phyloP scores from a whole-genome alignment of 2,329 filamentous ascomycete genomes.

The Cadophora gregata region DNA sequence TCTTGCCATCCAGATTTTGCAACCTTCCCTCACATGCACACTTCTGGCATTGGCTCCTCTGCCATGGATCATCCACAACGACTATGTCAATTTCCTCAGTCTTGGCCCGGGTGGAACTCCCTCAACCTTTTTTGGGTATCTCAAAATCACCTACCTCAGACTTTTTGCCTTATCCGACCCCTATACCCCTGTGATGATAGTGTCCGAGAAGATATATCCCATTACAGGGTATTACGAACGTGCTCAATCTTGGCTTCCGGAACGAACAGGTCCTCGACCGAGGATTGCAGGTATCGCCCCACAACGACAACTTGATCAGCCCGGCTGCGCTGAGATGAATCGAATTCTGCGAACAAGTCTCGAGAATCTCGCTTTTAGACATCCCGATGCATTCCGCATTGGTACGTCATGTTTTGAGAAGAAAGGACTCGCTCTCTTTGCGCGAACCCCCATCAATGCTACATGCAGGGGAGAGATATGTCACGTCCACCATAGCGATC shows the following conservation, averaged over 20 bases:
- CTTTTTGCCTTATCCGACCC: slow-evolving; percentile 75
- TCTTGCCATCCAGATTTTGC: slow-evolving; percentile 57
- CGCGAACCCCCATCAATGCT: slow-evolving; percentile 66
- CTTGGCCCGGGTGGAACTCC: slow-evolving; percentile 84
- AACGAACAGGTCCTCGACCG: slow-evolving; percentile 68
- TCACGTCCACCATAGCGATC: slow-evolving; percentile 79
- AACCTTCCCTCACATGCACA: slow-evolving; percentile 54
- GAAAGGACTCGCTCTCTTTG: slow-evolving; percentile 78
- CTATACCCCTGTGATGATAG: slow-evolving; percentile 59
- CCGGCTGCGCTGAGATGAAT: slow-evolving; percentile 60
- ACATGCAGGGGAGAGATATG: slow-evolving; percentile 82
- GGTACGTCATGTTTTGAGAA: slow-evolving; percentile 82
- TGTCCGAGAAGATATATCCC: slow-evolving; percentile 58
- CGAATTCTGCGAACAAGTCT: slow-evolving; percentile 60
- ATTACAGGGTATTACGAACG: slow-evolving; percentile 61
- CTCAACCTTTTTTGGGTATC: slow-evolving; percentile 73
- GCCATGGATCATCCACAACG: slow-evolving; percentile 61
- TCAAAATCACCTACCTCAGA: slow-evolving; percentile 74
- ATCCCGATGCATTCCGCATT: slow-evolving; percentile 58
- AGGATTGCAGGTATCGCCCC: slow-evolving; percentile 77
- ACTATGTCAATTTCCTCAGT: slow-evolving; percentile 77
- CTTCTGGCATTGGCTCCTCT: slow-evolving; percentile 57
- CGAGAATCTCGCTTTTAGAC: slow-evolving; percentile 53
- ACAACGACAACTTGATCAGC: slow-evolving; percentile 78
- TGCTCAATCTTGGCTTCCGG: slow-evolving; percentile 56